phyloP scores from a whole-genome alignment of 371 early-diverging fungal species.

The Sporodiniella umbellata region DNA sequence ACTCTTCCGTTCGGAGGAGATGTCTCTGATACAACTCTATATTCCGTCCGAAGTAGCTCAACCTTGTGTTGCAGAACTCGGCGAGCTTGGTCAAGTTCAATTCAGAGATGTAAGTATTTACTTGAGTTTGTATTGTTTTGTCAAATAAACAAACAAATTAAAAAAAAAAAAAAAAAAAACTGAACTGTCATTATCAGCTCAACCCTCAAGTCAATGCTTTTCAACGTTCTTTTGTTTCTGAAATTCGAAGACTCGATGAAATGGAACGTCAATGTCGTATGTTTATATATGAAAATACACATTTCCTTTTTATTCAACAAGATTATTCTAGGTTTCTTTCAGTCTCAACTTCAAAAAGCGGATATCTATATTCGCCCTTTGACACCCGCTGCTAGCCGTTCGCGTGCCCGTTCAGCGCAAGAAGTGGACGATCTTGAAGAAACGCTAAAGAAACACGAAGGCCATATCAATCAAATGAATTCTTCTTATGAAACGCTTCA shows the following conservation, averaged over 20 bases:
- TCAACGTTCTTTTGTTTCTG: conserved; percentile 93
- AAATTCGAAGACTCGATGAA: conserved; percentile 90
- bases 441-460: conserved; percentile 77
- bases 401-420: conserved; percentile 80
- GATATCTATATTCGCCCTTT: conserved; percentile 67
- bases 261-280: conserved; percentile 91
- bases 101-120: conserved; percentile 94
- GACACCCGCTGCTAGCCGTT: conserved; percentile 47
- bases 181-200: conserved; percentile 39
- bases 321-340: conserved; percentile 68
- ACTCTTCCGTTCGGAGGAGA: conserved; percentile 95
- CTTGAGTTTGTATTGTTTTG: too few relatives aligned
- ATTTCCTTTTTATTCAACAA: not conserved
- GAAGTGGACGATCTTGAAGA: conserved; percentile 94
- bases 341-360: conserved; percentile 76
- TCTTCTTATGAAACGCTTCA: conserved; percentile 82
- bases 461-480: conserved; percentile 84
- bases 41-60: conserved; percentile 95
- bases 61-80: conserved; percentile 90
- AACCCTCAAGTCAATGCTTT: conserved; percentile 95
- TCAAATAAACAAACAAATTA: too few relatives aligned
- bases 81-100: conserved; percentile 92
- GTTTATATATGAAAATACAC: conserved; percentile 20
- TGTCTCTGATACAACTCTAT: conserved; percentile 95
- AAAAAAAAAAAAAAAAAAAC: not conserved